phyloP scores from a whole-genome alignment of 2,329 filamentous ascomycete genomes.

The Aureobasidium melanogenum region DNA sequence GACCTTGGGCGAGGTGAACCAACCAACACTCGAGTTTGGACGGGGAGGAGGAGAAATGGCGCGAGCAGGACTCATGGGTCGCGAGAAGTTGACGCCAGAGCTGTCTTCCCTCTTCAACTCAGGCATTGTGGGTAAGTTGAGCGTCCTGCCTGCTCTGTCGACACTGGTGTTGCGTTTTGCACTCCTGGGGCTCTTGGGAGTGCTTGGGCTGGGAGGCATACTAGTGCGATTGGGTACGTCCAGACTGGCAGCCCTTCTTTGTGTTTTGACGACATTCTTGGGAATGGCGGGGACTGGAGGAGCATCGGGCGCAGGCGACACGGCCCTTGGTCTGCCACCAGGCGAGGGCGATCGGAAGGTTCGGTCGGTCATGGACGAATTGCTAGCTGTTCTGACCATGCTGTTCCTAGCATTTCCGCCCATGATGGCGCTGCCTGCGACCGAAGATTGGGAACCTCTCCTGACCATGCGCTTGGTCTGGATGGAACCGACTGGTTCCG shows the following conservation, averaged over 20 bases:
- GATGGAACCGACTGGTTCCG: conserved; percentile 70
- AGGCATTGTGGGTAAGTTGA: conserved; percentile 33
- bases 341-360: conserved; percentile 74
- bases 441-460: conserved; percentile 64
- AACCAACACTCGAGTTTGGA: conserved; percentile 23
- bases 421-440: conserved; percentile 39
- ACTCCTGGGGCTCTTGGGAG: conserved; percentile 29
- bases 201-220: conserved; percentile 35
- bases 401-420: conserved; percentile 15
- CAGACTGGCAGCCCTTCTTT: conserved; percentile 40
- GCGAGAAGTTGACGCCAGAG: conserved; percentile 45
- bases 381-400: conserved; percentile 59
- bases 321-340: conserved; percentile 29
- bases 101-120: conserved; percentile 35
- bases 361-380: conserved; percentile 77
- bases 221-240: conserved; percentile 40
- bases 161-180: conserved; percentile 26
- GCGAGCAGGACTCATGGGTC: conserved; percentile 32
- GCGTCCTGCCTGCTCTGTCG: conserved; percentile 18
- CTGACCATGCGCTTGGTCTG: conserved; percentile 80
- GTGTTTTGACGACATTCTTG: conserved; percentile 19
- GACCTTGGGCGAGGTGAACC: conserved; percentile 28
- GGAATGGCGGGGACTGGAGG: conserved; percentile 71
- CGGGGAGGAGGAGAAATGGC: conserved; percentile 9
- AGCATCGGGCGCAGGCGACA: conserved; percentile 28